Conservation (phyloP, 2,329 filamentous ascomycete genomes). For the Rosellinia necatrix region DNA sequence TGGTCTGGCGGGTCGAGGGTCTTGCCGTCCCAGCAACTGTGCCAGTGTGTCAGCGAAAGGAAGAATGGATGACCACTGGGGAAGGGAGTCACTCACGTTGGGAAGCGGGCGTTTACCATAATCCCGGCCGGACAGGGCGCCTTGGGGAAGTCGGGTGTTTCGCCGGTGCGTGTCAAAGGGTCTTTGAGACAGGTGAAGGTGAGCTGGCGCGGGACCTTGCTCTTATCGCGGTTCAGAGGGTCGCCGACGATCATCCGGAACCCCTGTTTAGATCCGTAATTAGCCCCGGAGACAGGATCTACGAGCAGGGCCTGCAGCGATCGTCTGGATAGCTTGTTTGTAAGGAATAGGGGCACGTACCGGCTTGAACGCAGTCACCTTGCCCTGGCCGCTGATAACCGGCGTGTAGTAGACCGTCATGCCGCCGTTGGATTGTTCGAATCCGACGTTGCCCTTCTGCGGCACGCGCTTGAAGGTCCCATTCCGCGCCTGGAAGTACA, state of each 20-base stretch:
- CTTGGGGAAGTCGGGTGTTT: slow-evolving; percentile 45
- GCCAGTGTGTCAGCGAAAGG: background rate
- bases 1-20: slow-evolving; percentile 53
- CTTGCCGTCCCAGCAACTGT: slow-evolving; percentile 56
- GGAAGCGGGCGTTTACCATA: slow-evolving; percentile 58
- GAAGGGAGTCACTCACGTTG: slow-evolving; percentile 39
- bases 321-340: too few species aligned
- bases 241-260: slow-evolving; percentile 51
- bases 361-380: slow-evolving; percentile 48
- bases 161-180: slow-evolving; percentile 16
- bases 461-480: slow-evolving; percentile 42
- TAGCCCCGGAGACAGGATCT: background rate
- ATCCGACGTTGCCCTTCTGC: slow-evolving; percentile 36
- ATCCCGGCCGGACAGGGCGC: slow-evolving; percentile 54
- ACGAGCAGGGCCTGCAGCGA: background rate
- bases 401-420: slow-evolving; percentile 51
- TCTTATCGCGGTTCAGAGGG: slow-evolving; percentile 34
- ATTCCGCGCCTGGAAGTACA: slow-evolving; percentile 47
- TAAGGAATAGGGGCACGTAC: slow-evolving; percentile 28
- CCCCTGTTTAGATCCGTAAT: slow-evolving; percentile 35
- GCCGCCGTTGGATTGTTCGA: slow-evolving; percentile 44
- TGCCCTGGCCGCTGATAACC: slow-evolving; percentile 19
- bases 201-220: slow-evolving; percentile 17
- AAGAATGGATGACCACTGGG: too few species aligned
- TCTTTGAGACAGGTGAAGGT: slow-evolving; percentile 22